Evolutionary conservation across 129 eudicot genomes (phyloP), one percentile per base, ranked within the genome.

Genomic region (Flaveria trinervia): DNA sequence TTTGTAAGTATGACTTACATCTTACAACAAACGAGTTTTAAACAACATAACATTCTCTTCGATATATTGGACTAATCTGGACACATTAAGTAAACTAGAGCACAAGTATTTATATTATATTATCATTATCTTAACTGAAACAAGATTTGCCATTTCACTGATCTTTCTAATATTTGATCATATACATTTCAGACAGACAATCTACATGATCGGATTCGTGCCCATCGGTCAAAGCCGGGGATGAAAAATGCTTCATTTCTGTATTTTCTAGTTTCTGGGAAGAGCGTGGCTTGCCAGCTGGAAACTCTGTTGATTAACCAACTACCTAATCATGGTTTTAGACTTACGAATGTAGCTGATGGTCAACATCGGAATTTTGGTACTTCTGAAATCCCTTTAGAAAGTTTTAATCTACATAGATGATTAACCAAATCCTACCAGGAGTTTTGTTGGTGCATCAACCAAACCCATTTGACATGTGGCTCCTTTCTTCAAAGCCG

Each of bases 331-430:
- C 88, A 59, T 57, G 98, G 98, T 45, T 94, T 91, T 76, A 85
- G 69, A 72, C 90, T 94, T 16, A 80, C 93, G 22, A 94, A 94
- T 74, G 46, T 94, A 15, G 93, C 93, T 20, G 98, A 94, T 71
- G 98, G 98, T 60, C 90, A 88, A 68, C 98, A 94, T 77, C 86
- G 97, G 7, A 89, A 94, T 71, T 94, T 94, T 79, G 98, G 98
- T 61, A 87, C 98, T 1, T 82, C 83, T 49, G 84, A 85, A 64
- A 17, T 71, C 67, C 73, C 89, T 62, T 45, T 83, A 18, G 97
- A 86, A 76, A 81, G 78, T 46, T 80, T 84, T 30, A 71, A 68
- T 50, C 48, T 83, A 70, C 85, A 71, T 79, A 84, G 92, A 79
- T 93, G 77, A 90, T 62, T 41, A 55, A 66, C 26, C 76, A 30